Evolutionary conservation across 441 rosid genomes (phyloP), one percentile per base, ranked within the genome.

Genomic region (Pelargonium citronellum): DNA sequence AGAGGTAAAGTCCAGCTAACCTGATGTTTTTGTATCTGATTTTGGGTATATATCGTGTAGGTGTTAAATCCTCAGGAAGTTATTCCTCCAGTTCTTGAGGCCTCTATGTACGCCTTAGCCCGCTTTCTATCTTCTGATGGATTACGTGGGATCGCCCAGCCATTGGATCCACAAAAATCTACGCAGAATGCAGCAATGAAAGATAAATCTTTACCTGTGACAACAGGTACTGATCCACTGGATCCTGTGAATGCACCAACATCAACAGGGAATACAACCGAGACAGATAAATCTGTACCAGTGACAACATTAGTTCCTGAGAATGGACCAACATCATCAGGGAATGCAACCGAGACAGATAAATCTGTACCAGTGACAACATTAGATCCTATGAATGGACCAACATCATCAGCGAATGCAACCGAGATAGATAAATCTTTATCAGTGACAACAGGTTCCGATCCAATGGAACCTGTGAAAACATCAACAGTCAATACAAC

Each of bases 81-180:
- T 73, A 90, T 91, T 79, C 90, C 98, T 72, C 87, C 87, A 60
- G 79, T 76, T 62, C 91, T 95, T 2, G 84, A 78, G 75, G 92
- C 94, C 68, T 87, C 92, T 27, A 75, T 86, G 72, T 66, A 77
- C 55, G 87, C 92, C 61, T 75, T 82, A 65, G 83, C 95, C 34
- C 78, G 75, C 70, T 70, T 89, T 71, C 86, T 92, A 60, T 87
- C 97, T 5, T 82, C 58, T 57, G 95, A 91, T 74, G 95, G 92
- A 16, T 74, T 80, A 12, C 73, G 79, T 0, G 88, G 91, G 66
- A 79, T 85, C 73, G 66, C 82, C 10, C 24, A 57, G 62, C 22
- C 24, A 6, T 19, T 57, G 62, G 62, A 57, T 57, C 62, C 63
- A 13, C 57, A 5, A 49, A 49, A 13, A n/a, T 49, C 57, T 13